phyloP scores from a whole-genome alignment of 2,329 filamentous ascomycete genomes.

The Verticillium longisporum region DNA sequence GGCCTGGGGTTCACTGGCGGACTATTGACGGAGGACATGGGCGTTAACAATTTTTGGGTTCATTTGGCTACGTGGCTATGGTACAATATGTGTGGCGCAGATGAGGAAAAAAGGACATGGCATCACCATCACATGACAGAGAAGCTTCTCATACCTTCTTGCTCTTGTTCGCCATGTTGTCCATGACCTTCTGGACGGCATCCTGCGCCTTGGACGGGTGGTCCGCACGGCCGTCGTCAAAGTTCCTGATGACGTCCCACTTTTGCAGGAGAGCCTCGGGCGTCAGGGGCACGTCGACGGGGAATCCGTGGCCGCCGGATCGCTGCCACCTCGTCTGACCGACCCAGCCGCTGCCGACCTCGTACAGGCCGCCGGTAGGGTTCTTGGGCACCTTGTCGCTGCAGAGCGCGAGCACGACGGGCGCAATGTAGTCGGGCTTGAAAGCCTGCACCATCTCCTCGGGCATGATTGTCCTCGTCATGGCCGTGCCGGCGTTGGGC shows the following conservation, averaged over 20 bases:
- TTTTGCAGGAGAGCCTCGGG: slow-evolving; percentile 75
- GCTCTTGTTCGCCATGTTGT: slow-evolving; percentile 76
- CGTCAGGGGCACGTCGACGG: slow-evolving; percentile 72
- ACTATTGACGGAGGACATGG: neutral
- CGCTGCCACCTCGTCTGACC: slow-evolving; percentile 93
- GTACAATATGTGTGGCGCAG: slow-evolving; percentile 6
- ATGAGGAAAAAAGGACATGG: neutral
- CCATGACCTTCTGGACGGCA: slow-evolving; percentile 68
- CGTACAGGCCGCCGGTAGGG: slow-evolving; percentile 81
- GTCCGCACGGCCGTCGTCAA: slow-evolving; percentile 81
- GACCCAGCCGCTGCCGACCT: slow-evolving; percentile 92
- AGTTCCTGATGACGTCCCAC: slow-evolving; percentile 76
- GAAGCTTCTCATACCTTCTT: slow-evolving; percentile 48
- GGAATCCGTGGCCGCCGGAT: slow-evolving; percentile 83
- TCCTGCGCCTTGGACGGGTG: slow-evolving; percentile 75
- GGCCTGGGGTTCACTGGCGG: neutral
- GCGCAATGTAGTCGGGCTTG: slow-evolving; percentile 98
- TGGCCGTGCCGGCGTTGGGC: too few relatives aligned
- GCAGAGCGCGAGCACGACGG: slow-evolving; percentile 76
- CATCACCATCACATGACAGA: slow-evolving; percentile 3
- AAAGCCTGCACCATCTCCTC: slow-evolving; percentile 98
- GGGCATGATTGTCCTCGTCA: slow-evolving; percentile 85
- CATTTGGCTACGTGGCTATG: slow-evolving; percentile 15
- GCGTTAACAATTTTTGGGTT: neutral
- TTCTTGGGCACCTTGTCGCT: slow-evolving; percentile 82